Conservation (phyloP, 768 basidiomycete genomes). For the Termitomyces sp. region DNA sequence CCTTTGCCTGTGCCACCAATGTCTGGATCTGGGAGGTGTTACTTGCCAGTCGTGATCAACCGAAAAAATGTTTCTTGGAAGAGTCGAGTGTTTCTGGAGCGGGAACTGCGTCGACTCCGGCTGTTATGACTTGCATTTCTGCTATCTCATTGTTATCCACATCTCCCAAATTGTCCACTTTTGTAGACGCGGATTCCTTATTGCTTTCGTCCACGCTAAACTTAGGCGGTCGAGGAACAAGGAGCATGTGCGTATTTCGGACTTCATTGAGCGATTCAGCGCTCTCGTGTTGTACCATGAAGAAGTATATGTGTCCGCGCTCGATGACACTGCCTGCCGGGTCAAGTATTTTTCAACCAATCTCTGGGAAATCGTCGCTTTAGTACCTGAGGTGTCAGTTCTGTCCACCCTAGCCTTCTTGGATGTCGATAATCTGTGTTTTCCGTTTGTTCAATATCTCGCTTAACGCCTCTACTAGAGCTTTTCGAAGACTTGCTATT, state of each 20-base stretch:
- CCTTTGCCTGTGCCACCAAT: slow-evolving; percentile 23
- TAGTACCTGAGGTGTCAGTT: slow-evolving; percentile 5
- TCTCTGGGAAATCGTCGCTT: no score
- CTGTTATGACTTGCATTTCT: slow-evolving; percentile 36
- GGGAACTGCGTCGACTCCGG: slow-evolving; percentile 46
- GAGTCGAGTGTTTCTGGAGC: slow-evolving; percentile 23
- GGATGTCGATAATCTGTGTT: slow-evolving; percentile 15
- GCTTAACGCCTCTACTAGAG: not conserved
- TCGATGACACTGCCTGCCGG: slow-evolving; percentile 33
- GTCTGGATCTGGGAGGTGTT: slow-evolving; percentile 46
- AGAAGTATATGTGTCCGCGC: slow-evolving; percentile 54
- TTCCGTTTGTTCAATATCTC: not conserved
- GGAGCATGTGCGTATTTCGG: slow-evolving; percentile 51
- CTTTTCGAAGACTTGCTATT: not conserved
- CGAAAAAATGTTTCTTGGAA: slow-evolving; percentile 42
- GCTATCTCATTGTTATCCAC: slow-evolving; percentile 16
- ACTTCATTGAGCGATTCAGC: slow-evolving; percentile 25
- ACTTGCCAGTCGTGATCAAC: slow-evolving; percentile 51
- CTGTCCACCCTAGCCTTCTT: slow-evolving; percentile 22
- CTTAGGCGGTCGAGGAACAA: slow-evolving; percentile 48
- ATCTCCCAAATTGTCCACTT: slow-evolving; percentile 14
- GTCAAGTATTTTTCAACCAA: no score
- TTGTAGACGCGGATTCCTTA: no score
- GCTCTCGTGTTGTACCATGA: slow-evolving; percentile 33
- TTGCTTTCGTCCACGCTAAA: slow-evolving; percentile 21